Evolutionary conservation across 495 filamentous ascomycete species (phyloP), one percentile per base, ranked within the genome.

Genomic region (Thermothielavioides terrestris): DNA sequence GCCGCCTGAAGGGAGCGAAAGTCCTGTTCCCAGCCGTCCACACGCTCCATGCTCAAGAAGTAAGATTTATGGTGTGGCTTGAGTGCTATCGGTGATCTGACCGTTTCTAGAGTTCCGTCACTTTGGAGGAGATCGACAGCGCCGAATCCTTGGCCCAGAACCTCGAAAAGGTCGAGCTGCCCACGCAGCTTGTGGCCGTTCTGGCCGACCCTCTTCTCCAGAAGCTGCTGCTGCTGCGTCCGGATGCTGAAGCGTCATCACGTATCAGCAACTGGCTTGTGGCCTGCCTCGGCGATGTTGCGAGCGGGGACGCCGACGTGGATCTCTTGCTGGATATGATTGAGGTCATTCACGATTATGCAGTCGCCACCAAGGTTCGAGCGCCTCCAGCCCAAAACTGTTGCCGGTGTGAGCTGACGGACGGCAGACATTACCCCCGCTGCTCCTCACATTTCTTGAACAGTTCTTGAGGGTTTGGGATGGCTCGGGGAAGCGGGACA

Each of bases 111-210:
- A 62, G 69, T 22, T 80, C 81, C 1, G 67, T 84, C 27, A 86
- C 88, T 0, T 64, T 94, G 6, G 89, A 94, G 58, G 88, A 92
- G 54, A 76, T 94, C 34, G 83, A 88, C 48, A 79, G 73, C 52
- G 77, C 84, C 18, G 71, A 83, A 17, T 75, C 83, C 50, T 85
- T 95, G 55, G 80, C 89, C 14, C 75, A 78, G 17, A 88, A 80
- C 38, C 62, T 94, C 7, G 88, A 94, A 50, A 82, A 76, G 54
- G 82, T 95, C 28, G 85, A 91, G 57, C 65, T 88, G 30, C 88
- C 88, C 5, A 88, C 83, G 47, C 88, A 94, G 62, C 72, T 92
- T 2, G 81, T 87, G 21, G 87, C 89, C 6, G 79, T 80, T 9
- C 66, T 95, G 15, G 79, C 76, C 4, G 86, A 94, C 63, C 80